phyloP scores from a whole-genome alignment of 768 basidiomycete species.

The Mycena polygramma region DNA sequence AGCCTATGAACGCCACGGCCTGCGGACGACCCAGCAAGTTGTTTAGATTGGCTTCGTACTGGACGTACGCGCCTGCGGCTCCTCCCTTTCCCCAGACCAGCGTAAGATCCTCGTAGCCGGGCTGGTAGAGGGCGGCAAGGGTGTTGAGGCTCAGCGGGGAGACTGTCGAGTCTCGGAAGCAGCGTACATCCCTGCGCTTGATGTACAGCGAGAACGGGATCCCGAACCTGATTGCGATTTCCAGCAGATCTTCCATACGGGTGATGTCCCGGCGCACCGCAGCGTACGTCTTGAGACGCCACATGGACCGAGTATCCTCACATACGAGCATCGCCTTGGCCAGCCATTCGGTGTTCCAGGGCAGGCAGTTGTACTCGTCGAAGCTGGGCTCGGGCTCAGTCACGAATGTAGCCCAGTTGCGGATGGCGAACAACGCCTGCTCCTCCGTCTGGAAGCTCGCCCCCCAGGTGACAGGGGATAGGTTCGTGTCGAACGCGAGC shows the following conservation, averaged over 20 bases:
- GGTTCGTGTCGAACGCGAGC: too few species aligned
- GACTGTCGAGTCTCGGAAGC: not conserved
- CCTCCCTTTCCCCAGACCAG: not conserved
- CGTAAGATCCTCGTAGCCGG: not conserved
- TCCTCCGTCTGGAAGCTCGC: not conserved
- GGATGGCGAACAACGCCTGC: not conserved
- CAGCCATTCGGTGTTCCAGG: not conserved
- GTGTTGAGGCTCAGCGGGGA: not conserved
- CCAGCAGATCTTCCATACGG: not conserved
- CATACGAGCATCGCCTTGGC: not conserved
- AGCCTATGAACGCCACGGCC: not conserved
- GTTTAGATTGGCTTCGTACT: not conserved
- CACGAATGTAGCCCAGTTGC: not conserved
- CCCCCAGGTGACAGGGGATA: not conserved
- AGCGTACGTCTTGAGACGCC: not conserved
- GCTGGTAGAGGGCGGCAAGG: not conserved
- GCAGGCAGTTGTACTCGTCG: not conserved
- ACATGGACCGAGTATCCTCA: not conserved
- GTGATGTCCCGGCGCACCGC: not conserved
- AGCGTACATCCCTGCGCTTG: not conserved
- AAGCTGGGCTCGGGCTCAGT: not conserved
- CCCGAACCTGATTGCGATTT: not conserved
- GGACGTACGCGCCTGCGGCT: not conserved
- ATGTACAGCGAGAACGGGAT: not conserved
- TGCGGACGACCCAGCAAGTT: not conserved